Base-by-base conservation (phyloP, 2,329 filamentous ascomycete genomes). In the Plenodomus biglobosus region DNA sequence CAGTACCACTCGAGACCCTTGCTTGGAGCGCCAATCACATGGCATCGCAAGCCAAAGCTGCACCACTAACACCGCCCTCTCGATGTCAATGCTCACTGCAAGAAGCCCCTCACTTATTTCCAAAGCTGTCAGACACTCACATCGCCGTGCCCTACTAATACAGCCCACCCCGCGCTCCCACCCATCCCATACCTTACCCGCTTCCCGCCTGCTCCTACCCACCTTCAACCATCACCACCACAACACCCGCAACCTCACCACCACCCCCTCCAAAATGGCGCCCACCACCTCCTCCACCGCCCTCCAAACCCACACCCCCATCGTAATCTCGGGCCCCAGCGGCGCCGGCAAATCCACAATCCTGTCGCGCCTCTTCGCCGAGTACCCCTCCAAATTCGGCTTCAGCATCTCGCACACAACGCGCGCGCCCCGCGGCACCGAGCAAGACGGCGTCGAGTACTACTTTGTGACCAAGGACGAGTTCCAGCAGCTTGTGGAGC, bases 261-360 rank as follows among this genome's bases (percentile, higher is more conserved):
- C 42, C 40, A 49, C 48, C 47, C 38, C 55, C 18, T 51, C 24
- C 50, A 63, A 40, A 17, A 68, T 68, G 64, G 57, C 65, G 2
- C 62, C 63, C 38, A 46, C 47, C 41, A 49, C 50, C 11, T 54
- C 60, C 24, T 45, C 56, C 32, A 24, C 51, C 38, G 43, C 47
- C 39, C 50, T 66, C 37, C 35, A 50, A 38, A 39, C 49, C 4
- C 42, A 65, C 55, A 53, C 53, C 20, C 88, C 87, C 13, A 79
- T 92, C 64, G 85, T 94, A 62, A 87, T 94, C 72, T 90, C 85
- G 40, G 89, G 89, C 46, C 89, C 89, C 53, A 87, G 84, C 10
- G 89, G 89, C 69, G 83, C 89, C 40, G 89, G 89, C 59, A 94
- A 94, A 75, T 88, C 86, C 61, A 92, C 89, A 11, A 84, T 92